These are phyloP conservation scores for Zymoseptoria brevis DNA, from an alignment of 2,329 filamentous ascomycete genomes.

Conservation along the genomic window DNA sequence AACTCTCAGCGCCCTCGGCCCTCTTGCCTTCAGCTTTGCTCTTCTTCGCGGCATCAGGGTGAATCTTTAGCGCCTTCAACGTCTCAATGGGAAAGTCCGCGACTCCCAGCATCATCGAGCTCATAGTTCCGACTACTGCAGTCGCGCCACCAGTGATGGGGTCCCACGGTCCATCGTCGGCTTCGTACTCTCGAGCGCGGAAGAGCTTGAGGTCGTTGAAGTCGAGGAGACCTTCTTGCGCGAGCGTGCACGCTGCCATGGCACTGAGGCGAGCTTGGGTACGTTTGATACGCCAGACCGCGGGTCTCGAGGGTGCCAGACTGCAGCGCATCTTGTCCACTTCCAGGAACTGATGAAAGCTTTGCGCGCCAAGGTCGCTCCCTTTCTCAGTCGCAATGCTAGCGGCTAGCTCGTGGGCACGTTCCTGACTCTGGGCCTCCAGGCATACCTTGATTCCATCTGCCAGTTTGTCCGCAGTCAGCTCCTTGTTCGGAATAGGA, in stretches of 20 bases:
- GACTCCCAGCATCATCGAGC: conserved; percentile 71
- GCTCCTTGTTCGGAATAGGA: conserved; percentile 40
- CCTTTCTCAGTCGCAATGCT: conserved; percentile 39
- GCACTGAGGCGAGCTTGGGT: conserved; percentile 62
- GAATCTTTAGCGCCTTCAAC: conserved; percentile 41
- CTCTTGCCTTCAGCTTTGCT: conserved; percentile 19
- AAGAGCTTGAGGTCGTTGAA: conserved; percentile 67
- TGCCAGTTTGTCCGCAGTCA: conserved; percentile 39
- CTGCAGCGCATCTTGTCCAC: conserved; percentile 61
- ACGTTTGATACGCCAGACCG: conserved; percentile 66
- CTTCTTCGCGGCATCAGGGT: conserved; percentile 27
- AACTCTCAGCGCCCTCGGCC: conserved; percentile 5
- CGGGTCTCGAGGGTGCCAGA: conserved; percentile 58
- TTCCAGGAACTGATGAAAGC: conserved; percentile 48
- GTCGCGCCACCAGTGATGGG: conserved; percentile 69
- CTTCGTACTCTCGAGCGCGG: conserved; percentile 59
- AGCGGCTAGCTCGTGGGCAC: conserved; percentile 33
- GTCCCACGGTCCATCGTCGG: conserved; percentile 69
- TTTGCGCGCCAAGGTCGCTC: conserved; percentile 34
- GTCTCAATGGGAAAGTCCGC: conserved; percentile 60
- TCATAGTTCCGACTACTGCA: conserved; percentile 74
- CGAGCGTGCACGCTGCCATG: conserved; percentile 62
- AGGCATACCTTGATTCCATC: conserved; percentile 41
- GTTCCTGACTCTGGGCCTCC: conserved; percentile 29
- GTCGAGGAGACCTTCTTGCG: conserved; percentile 55